Percentiles rank a stretch among this genome's conserved stretches.
phyloP scores from a whole-genome alignment of 1,139 yeast genomes.

The Saccharomycopsis crataegensis region DNA sequence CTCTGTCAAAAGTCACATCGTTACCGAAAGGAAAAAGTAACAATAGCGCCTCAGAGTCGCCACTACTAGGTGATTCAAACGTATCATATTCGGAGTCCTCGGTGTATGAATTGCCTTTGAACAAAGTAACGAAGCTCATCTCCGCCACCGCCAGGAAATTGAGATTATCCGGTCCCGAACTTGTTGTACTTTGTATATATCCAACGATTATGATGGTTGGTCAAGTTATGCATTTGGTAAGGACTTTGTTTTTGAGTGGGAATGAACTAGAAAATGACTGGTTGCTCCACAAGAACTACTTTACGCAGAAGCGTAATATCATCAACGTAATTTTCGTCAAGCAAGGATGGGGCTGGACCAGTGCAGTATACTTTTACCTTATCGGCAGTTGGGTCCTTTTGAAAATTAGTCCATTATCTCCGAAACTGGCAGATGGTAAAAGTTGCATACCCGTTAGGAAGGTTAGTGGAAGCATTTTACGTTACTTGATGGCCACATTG shows the following conservation, averaged over 20 bases:
- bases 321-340: slow-evolving; percentile 74
- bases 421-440: too few relatives aligned
- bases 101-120: too few relatives aligned
- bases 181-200: neutral
- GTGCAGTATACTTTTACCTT: slow-evolving; percentile 34
- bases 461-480: neutral
- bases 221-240: slow-evolving; percentile 1
- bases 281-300: slow-evolving; percentile 33
- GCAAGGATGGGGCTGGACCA: slow-evolving; percentile 92
- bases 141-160: too few relatives aligned
- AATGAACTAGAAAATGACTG: neutral
- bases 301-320: slow-evolving; percentile 55
- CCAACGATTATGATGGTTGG: neutral
- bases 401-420: too few relatives aligned
- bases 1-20: too few relatives aligned
- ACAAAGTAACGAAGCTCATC: too few relatives aligned
- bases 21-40: too few relatives aligned
- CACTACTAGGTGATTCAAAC: too few relatives aligned
- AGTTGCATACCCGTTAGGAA: too few relatives aligned
- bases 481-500: slow-evolving; percentile 37
- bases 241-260: neutral
- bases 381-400: slow-evolving; percentile 18
- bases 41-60: too few relatives aligned
- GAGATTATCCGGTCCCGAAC: neutral
- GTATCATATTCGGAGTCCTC: too few relatives aligned